A percentile compares a stretch with the other conserved stretches of the same genome.
phyloP scores from a whole-genome alignment of 306 rosid species.

The Cercis canadensis region DNA sequence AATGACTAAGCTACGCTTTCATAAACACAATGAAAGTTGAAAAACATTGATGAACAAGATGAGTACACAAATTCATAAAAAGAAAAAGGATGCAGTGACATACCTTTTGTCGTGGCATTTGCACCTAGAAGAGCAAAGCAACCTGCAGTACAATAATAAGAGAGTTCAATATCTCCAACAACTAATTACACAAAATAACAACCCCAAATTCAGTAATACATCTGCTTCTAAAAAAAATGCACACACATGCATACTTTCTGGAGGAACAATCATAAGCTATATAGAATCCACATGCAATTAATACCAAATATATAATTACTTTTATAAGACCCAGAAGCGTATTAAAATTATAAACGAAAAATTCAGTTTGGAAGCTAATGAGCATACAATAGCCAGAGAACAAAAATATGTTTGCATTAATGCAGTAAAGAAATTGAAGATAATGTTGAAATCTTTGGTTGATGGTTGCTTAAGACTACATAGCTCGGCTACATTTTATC shows the following conservation, averaged over 20 bases:
- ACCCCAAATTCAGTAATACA: background rate
- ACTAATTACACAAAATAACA: background rate
- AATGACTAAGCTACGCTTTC: constrained; percentile 18
- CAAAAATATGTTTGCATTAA: background rate
- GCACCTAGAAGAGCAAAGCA: constrained; percentile 73
- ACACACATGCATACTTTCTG: background rate
- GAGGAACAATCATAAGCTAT: background rate
- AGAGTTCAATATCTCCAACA: constrained; percentile 19
- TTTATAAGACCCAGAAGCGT: constrained; percentile 10
- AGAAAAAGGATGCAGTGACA: constrained; percentile 15
- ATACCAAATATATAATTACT: background rate
- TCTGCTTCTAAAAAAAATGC: constrained; percentile 20
- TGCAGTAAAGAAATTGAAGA: constrained; percentile 2
- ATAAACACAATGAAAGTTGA: constrained; percentile 16
- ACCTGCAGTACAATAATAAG: constrained; percentile 55
- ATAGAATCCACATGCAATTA: background rate
- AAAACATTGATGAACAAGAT: constrained; percentile 27
- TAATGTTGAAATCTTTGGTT: background rate
- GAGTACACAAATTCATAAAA: constrained; percentile 6
- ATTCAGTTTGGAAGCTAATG: constrained; percentile 4
- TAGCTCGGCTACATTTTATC: background rate
- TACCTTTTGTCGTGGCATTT: constrained; percentile 66
- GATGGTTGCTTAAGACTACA: background rate
- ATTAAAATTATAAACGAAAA: background rate
- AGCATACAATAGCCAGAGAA: constrained; percentile 6